Evolutionary conservation across 805 yeast species (phyloP).

Genomic region (Barnettozyma sucrosica): DNA sequence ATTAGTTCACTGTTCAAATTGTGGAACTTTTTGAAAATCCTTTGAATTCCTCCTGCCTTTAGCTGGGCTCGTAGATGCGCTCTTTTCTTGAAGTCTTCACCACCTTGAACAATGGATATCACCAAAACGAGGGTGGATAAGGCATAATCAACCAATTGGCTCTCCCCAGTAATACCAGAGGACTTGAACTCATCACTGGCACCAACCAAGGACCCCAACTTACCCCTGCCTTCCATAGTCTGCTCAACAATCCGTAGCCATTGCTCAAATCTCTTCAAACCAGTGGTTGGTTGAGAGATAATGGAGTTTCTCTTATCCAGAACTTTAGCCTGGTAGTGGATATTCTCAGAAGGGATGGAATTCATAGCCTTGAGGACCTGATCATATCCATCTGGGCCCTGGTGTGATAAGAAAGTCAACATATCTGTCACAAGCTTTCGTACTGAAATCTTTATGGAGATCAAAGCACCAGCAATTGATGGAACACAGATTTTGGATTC

Average conservation of each 20-base stretch:
- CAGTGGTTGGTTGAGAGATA: constrained; percentile 15
- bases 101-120: constrained; percentile 50
- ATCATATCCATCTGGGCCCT: constrained; percentile 45
- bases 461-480: constrained; percentile 64
- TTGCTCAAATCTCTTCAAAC: constrained; percentile 51
- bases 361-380: constrained; percentile 41
- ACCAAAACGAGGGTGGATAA: constrained; percentile 65
- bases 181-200: constrained; percentile 75
- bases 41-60: constrained; percentile 49
- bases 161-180: constrained; percentile 48
- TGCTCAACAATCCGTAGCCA: constrained; percentile 66
- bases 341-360: constrained; percentile 24
- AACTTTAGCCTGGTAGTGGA: constrained; percentile 27
- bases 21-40: constrained; percentile 46
- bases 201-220: constrained; percentile 86
- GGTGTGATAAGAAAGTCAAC: constrained; percentile 48
- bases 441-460: constrained; percentile 71
- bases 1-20: constrained; percentile 51
- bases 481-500: constrained; percentile 43
- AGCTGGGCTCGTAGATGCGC: constrained; percentile 55
- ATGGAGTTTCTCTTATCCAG: constrained; percentile 32
- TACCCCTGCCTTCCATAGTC: constrained; percentile 80
- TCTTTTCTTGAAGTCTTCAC: constrained; percentile 35
- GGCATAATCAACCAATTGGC: constrained; percentile 63
- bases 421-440: constrained; percentile 78